Evolutionary conservation across 2,329 filamentous ascomycete species (phyloP).

Genomic region (Setomelanomma holmii): DNA sequence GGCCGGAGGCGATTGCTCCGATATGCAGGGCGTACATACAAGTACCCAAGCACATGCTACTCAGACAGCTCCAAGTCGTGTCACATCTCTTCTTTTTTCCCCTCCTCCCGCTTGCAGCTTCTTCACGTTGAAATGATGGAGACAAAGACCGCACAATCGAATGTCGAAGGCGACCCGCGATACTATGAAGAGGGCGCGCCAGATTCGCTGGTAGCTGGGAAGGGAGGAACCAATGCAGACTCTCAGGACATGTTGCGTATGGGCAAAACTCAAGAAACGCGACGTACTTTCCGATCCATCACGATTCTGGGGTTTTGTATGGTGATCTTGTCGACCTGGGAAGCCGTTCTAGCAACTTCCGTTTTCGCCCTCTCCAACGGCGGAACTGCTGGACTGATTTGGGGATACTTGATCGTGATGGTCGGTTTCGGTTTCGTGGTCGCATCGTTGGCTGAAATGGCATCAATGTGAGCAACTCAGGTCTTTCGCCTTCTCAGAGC

Average conservation of each 20-base stretch:
- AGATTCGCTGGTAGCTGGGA: conserved; percentile 5
- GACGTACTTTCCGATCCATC: conserved; percentile 18
- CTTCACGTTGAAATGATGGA: conserved; percentile 10
- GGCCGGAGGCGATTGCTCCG: background rate
- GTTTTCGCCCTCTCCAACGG: conserved; percentile 30
- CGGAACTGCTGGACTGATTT: conserved; percentile 41
- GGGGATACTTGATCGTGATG: conserved; percentile 33
- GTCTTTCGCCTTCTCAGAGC: too few species aligned
- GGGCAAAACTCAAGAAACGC: conserved; percentile 31
- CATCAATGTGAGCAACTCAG: conserved; percentile 36
- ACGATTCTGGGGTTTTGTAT: conserved; percentile 28
- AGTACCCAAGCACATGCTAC: too few species aligned
- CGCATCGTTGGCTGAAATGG: conserved; percentile 41
- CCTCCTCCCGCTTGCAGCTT: too few species aligned
- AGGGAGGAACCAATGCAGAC: conserved; percentile 26
- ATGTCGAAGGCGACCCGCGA: conserved; percentile 11
- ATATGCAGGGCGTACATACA: background rate
- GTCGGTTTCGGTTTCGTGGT: conserved; percentile 32
- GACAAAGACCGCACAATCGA: conserved; percentile 12
- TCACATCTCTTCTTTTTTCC: too few species aligned
- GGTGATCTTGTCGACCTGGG: conserved; percentile 30
- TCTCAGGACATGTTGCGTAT: conserved; percentile 29
- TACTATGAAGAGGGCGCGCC: conserved; percentile 13
- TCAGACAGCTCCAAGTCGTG: too few species aligned
- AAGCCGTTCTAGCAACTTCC: conserved; percentile 22